Evolutionary conservation across 176 grass and related monocot species (phyloP), one percentile per base, ranked within the genome.

Genomic region (Saccharum spontaneum): DNA sequence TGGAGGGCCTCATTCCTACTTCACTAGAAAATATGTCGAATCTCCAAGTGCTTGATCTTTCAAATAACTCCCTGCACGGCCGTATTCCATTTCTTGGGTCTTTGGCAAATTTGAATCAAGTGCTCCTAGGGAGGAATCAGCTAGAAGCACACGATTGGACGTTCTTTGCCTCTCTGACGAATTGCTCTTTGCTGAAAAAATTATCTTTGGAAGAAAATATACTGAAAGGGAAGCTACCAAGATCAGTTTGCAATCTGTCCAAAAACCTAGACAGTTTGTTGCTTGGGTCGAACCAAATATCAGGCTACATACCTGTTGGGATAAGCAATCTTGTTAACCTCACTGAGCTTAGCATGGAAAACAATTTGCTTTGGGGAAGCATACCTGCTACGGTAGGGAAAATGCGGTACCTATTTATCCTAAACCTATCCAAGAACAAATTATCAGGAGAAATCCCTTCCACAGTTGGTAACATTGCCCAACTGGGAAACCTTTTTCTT

Each of bases 311-410:
- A 87, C 77, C 91, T 69, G 10, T 30, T 84, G 77, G 69, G 8
- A 81, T 93, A 41, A 55, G 77, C 17, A 89, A 83, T 41, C 81
- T 90, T 38, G 46, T 79, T n/a, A 83, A 45, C 37, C 86, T 95
- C 34, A 85, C 64, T 65, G 28, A 18, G 0, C 69, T 95, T 73
- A 61, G 40, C 24, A 75, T 95, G 65, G 63, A 77, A 37, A 44
- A 40, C 5, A 95, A 95, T 62, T 77, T 90, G n/a, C 36, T 70
- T 8, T 70, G 1, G 1, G 67, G 67, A 41, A 22, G 8, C 10
- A 70, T 70, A 40, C 36, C 67, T 0, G 10, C 4, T 40, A 70
- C 20, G 2, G 12, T 70, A 12, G 36, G 8, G 20, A 41, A 70
- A 2, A 4, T 70, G 20, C 3, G 1, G 0, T 0, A 70, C 8